A percentile compares a stretch with the other conserved stretches of the same genome.
phyloP scores from a whole-genome alignment of 306 rosid species.

The Dalbergia cochinchinensis region DNA sequence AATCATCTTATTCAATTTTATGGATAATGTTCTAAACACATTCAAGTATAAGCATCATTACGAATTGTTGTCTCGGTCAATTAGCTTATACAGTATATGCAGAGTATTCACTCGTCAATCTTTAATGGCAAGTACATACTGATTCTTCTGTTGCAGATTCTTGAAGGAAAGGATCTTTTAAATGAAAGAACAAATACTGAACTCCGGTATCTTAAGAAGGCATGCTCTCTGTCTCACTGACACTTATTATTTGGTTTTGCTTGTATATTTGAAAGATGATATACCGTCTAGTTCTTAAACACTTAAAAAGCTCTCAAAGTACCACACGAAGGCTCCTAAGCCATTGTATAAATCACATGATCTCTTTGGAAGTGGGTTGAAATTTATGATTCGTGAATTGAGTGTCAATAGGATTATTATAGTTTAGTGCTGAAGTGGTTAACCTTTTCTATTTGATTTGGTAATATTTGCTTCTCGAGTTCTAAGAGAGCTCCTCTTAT shows the following conservation, averaged over 20 bases:
- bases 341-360: constrained; percentile 4
- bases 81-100: neutral
- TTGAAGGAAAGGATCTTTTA: constrained; percentile 80
- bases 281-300: neutral
- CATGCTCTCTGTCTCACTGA: constrained; percentile 33
- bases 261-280: neutral
- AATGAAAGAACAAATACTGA: constrained; percentile 95
- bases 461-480: neutral
- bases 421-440: neutral
- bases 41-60: neutral
- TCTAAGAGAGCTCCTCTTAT: neutral
- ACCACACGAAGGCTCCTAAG: neutral
- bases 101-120: neutral
- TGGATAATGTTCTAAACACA: neutral
- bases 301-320: neutral
- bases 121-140: constrained; percentile 2
- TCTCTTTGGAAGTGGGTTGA: constrained; percentile 8
- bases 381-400: constrained; percentile 2
- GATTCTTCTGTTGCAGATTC: constrained; percentile 61
- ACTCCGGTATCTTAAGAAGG: constrained; percentile 88
- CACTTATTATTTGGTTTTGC: neutral
- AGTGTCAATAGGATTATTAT: neutral
- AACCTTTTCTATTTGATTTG: neutral
- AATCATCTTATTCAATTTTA: neutral
- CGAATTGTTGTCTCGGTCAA: constrained; percentile 10